Evolutionary conservation across 192 early-diverging fungal species (phyloP), one percentile per base, ranked within the genome.

Genomic region (Coemansia sp.): DNA sequence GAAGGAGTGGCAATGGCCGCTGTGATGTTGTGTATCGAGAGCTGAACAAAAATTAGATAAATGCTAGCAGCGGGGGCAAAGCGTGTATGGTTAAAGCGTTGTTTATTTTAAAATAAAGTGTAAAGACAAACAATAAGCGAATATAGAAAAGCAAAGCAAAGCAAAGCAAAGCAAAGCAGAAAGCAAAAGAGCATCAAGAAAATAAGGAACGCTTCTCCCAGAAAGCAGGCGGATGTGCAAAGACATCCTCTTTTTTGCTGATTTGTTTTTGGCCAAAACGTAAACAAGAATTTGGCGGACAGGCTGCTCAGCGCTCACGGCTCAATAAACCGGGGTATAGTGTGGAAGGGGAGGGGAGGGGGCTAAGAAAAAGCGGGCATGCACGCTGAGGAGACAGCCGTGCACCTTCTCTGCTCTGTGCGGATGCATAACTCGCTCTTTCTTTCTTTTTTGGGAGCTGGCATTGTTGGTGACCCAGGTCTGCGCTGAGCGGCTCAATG

Each of bases 151-250:
- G 34, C 4, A 33, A 22, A 5, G 41, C 18, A 61, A 61, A 69
- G 32, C 58, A 43, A 60, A 61, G 11, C 20, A 45, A 56, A 12
- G 14, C 11, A 39, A 35, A 52, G 55, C 38, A 64, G 39, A 66
- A 37, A 70, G 56, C 28, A 54, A 68, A 60, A 62, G 36, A 52
- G 33, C 34, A 45, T 18, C 15, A 17, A 37, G 53, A 57, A 15
- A 57, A 28, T 28, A 28, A 28, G 22, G 22, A 28, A 28, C 22
- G 22, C 22, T 28, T 28, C 22, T 28, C 22, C 14, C 1, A 28
- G 34, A 59, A 59, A 43, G 39, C 18, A 41, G 48, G 41, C 52
- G 1, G 64, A 65, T 43, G 67, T 39, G 33, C 45, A 70, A 56
- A 39, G 60, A 60, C 22, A 28, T 28, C 22, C 22, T 6, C 17